A percentile compares a stretch with the other conserved stretches of the same genome.
phyloP scores from a whole-genome alignment of 345 rosid genomes.

The Sisymbrium altissimum region DNA sequence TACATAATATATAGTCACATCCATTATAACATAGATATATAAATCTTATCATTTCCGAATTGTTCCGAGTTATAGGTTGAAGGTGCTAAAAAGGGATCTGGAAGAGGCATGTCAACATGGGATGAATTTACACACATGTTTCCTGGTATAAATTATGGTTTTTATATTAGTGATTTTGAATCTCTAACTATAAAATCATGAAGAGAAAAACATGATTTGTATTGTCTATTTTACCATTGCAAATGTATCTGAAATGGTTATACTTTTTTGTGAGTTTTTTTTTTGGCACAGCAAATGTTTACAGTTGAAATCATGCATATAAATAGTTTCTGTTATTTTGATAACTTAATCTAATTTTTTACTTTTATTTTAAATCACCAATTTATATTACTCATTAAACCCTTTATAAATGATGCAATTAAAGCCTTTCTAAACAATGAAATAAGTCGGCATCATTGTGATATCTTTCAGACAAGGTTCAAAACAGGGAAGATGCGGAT shows the following conservation, averaged over 20 bases:
- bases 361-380: not conserved
- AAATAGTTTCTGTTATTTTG: not conserved
- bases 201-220: not conserved
- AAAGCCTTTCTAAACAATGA: not conserved
- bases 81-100: constrained; percentile 34
- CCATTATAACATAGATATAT: not conserved
- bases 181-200: not conserved
- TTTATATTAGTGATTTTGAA: not conserved
- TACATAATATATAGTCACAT: not conserved
- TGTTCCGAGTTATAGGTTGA: constrained; percentile 23
- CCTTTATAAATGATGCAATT: no score
- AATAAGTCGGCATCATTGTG: not conserved
- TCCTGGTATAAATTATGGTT: constrained; percentile 13
- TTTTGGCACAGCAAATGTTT: not conserved
- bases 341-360: not conserved
- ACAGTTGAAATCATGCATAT: not conserved
- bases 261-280: not conserved
- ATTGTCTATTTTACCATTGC: not conserved
- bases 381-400: not conserved
- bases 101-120: constrained; percentile 34
- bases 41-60: not conserved
- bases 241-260: not conserved
- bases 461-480: constrained; percentile 22
- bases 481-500: constrained; percentile 15
- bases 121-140: constrained; percentile 34